phyloP scores from a whole-genome alignment of 352 stramenopile species.

The Elongisporangium anandrum region DNA sequence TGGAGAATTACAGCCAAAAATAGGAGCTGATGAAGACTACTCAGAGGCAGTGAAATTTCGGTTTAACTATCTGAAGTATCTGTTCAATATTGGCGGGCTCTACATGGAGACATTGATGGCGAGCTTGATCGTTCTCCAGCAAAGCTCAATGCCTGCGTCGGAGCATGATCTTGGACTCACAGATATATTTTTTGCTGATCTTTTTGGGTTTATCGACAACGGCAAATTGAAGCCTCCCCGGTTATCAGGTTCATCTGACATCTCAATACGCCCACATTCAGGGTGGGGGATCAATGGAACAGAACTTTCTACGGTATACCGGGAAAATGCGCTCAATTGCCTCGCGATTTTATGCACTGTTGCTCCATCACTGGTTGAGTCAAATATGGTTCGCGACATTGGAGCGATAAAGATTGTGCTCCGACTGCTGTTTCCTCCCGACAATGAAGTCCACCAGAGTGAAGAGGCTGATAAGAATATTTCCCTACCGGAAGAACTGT shows the following conservation, averaged over 20 bases:
- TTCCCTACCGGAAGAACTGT: conserved; percentile 52
- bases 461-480: conserved; percentile 46
- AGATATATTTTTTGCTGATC: conserved; percentile 60
- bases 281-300: conserved; percentile 51
- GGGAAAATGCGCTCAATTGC: conserved; percentile 62
- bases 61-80: conserved; percentile 58
- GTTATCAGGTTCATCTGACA: background rate
- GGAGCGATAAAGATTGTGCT: conserved; percentile 73
- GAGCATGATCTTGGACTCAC: conserved; percentile 54
- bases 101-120: conserved; percentile 76
- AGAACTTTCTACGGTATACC: conserved; percentile 43
- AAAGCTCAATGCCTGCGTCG: conserved; percentile 32
- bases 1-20: conserved; percentile 6
- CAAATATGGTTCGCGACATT: conserved; percentile 42
- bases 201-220: conserved; percentile 79
- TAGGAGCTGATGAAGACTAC: conserved; percentile 38
- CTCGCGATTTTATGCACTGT: conserved; percentile 55
- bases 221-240: conserved; percentile 29
- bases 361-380: conserved; percentile 51
- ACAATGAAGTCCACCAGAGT: conserved; percentile 72
- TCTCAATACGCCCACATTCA: conserved; percentile 23
- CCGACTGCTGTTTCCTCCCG: conserved; percentile 64
- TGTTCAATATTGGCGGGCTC: conserved; percentile 60
- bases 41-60: conserved; percentile 54
- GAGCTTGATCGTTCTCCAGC: conserved; percentile 61